phyloP scores from a whole-genome alignment of 345 rosid species.

The Hibiscus trionum region DNA sequence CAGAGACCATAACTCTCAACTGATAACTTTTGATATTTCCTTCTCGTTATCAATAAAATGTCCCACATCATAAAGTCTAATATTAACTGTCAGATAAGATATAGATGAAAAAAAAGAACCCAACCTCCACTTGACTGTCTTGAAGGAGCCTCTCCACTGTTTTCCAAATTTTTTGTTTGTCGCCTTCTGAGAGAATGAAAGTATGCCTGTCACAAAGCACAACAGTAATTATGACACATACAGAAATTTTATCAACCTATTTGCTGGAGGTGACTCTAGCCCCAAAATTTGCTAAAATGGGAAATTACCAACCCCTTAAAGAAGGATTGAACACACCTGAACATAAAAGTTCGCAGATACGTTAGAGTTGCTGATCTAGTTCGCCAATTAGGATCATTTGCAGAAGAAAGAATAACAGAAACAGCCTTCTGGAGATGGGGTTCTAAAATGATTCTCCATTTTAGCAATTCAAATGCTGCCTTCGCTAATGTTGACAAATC shows the following conservation, averaged over 20 bases:
- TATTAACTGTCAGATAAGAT: not conserved
- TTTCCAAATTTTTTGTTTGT: conserved; percentile 74
- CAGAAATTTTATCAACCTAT: conserved; percentile 1
- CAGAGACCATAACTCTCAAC: not conserved
- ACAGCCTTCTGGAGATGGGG: conserved; percentile 78
- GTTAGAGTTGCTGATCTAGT: conserved; percentile 91
- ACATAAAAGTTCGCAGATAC: conserved; percentile 89
- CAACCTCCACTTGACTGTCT: conserved; percentile 97
- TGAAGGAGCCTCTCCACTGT: conserved; percentile 71
- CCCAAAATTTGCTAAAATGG: not conserved
- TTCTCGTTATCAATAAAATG: not conserved
- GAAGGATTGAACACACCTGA: conserved; percentile 45
- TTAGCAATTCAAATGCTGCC: conserved; percentile 87
- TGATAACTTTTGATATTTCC: not conserved
- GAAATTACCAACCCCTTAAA: not conserved
- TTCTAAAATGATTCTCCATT: conserved; percentile 81
- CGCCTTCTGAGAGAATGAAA: conserved; percentile 59
- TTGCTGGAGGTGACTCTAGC: not conserved
- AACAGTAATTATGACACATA: conserved; percentile 7
- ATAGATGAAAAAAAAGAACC: conserved; percentile 15
- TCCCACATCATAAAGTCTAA: not conserved
- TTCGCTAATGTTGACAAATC: conserved; percentile 92
- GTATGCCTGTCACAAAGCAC: conserved; percentile 56
- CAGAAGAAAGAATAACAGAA: conserved; percentile 58
- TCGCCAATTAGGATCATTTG: conserved; percentile 87